These are phyloP conservation scores for Didymella exigua DNA, from an alignment of 2,329 filamentous ascomycete genomes.

Conservation along the genomic window DNA sequence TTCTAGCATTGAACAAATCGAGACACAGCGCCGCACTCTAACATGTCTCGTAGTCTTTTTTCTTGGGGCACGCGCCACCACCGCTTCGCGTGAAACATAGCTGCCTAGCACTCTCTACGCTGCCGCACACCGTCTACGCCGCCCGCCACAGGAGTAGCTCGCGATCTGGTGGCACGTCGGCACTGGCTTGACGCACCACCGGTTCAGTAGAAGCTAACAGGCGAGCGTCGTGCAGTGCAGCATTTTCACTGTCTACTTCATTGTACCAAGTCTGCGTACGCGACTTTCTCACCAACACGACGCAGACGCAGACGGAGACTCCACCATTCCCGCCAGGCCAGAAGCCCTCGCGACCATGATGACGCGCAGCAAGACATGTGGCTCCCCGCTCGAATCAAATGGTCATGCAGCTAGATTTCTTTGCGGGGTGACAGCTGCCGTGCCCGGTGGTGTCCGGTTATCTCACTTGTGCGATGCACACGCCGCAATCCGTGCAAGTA, in stretches of 20 bases:
- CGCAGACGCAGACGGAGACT: too few relatives aligned
- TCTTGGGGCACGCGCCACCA: neutral
- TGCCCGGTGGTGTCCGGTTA: neutral
- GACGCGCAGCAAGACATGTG: constrained; percentile 15
- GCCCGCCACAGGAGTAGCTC: neutral
- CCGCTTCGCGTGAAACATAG: neutral
- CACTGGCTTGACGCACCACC: neutral
- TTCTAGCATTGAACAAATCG: neutral
- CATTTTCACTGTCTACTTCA: neutral
- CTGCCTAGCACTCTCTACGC: neutral
- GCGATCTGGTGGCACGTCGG: neutral
- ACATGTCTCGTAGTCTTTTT: constrained; percentile 1
- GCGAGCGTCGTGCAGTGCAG: neutral
- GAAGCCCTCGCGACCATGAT: too few relatives aligned
- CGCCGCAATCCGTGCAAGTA: too few relatives aligned
- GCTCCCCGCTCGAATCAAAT: neutral
- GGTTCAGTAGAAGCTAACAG: constrained; percentile 4
- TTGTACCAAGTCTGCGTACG: neutral
- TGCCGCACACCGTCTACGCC: neutral
- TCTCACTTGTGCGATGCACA: too few relatives aligned
- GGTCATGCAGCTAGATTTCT: constrained; percentile 2
- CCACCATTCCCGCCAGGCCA: too few relatives aligned
- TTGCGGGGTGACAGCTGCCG: constrained; percentile 8
- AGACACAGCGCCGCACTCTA: constrained; percentile 3
- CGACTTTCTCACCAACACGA: neutral